Evolutionary conservation across 345 rosid genomes (phyloP), one percentile per base, ranked within the genome.

Genomic region (Zanthoxylum bungeanum): DNA sequence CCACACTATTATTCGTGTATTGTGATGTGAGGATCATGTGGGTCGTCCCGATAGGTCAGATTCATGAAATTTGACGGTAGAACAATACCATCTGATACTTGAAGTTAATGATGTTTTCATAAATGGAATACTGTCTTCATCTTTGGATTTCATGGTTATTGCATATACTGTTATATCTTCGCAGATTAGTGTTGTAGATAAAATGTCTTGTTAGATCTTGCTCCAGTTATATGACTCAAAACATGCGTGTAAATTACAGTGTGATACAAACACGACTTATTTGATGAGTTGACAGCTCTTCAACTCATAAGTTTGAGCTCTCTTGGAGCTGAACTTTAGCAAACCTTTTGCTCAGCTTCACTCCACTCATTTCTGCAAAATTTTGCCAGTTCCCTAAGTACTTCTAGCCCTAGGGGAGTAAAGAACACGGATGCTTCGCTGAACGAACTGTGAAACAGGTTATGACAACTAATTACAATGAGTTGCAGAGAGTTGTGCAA

Each of bases 11-110:
- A 30, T 37, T 68, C 44, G 2, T 52, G 52, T 31, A 3, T 60
- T 47, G 7, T 55, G 30, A 46, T n/a, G n/a, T 19, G 57, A 59
- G 60, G 68, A 72, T 53, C 60, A 33, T 60, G 56, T 51, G 37
- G 58, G 40, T 10, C n/a, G 21, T 30, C n/a, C 31, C 2, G 21
- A 27, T 53, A 19, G 49, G 28, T 4, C 19, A 34, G 16, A 69
- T 25, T 30, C 9, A 28, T 62, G 51, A 34, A 63, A 22, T 51
- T 7, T 39, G 66, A 60, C 33, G 25, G 21, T 66, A 8, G 34
- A 57, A 52, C 47, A 8, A 11, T 60, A 57, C 63, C 25, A n/a
- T 53, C 1, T 0, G 9, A 36, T 14, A 28, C 44, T 12, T 11
- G 3, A 4, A 42, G 22, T 22, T 70, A 28, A 42, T 44, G 31